phyloP scores from a whole-genome alignment of 2,329 filamentous ascomycete species.

The Penicillium sp. region DNA sequence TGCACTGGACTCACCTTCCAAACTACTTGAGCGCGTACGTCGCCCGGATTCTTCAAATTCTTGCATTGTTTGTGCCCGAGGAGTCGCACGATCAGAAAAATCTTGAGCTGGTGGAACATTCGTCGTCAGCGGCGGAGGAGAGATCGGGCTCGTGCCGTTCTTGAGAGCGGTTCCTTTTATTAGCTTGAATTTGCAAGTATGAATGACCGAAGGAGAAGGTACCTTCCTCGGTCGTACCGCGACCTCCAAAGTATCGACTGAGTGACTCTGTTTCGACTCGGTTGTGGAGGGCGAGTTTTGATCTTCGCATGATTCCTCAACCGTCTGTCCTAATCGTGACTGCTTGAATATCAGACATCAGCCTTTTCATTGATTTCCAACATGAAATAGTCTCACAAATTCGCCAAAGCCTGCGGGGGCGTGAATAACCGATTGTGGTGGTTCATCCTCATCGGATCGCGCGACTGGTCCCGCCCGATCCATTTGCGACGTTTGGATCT shows the following conservation, averaged over 20 bases:
- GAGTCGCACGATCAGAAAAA: constrained; percentile 65
- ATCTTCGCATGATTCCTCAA: constrained; percentile 8
- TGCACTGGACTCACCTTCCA: constrained; percentile 59
- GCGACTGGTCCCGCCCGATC: constrained; percentile 11
- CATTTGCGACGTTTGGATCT: constrained; percentile 29
- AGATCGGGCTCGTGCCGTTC: constrained; percentile 41
- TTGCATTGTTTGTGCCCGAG: constrained; percentile 73
- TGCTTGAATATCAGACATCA: background rate
- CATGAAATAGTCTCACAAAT: constrained; percentile 56
- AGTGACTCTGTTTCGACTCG: constrained; percentile 4
- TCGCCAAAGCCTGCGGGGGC: constrained; percentile 74
- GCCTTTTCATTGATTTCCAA: background rate
- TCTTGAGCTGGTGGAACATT: constrained; percentile 62
- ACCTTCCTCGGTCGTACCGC: constrained; percentile 14
- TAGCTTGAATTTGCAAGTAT: background rate
- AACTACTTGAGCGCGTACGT: constrained; percentile 59
- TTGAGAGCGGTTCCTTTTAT: constrained; percentile 9
- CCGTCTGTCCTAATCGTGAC: constrained; percentile 2
- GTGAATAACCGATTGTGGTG: constrained; percentile 81
- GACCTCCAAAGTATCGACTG: background rate
- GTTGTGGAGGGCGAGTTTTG: constrained; percentile 8
- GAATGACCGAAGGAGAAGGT: background rate
- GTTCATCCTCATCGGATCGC: constrained; percentile 60
- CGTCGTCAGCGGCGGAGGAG: constrained; percentile 69
- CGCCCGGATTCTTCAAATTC: constrained; percentile 57